Base-by-base conservation (phyloP, 257 asterid genomes). In the Solanum bulbocastanum region DNA sequence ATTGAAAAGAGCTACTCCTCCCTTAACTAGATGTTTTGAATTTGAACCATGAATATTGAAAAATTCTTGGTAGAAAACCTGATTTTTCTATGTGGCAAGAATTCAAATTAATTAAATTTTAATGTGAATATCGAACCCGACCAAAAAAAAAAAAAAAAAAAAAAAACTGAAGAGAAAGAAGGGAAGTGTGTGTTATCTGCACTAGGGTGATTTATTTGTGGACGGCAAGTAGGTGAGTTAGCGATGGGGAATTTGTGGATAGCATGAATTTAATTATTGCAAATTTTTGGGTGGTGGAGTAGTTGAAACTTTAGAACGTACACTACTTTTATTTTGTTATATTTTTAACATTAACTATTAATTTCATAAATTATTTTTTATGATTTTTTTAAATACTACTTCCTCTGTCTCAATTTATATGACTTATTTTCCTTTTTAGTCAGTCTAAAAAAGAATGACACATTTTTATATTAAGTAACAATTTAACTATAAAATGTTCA, bases 81-180 rank as follows among this genome's bases (percentile, higher is more conserved):
- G 4, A 18, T 18, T 6, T 2, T 56, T 0, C 10, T 3, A 56
- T 3, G 4, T 18, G 4, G 0, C 0, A 56, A 0, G 2, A 3
- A 56, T 56, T 20, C 1, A 20, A 56, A 56, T 56, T 56, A 56
- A 20, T 56, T 7, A 18, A 56, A 56, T 56, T 56, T 20, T 16
- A 52, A 16, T 52, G 23, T 10, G 9, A 16, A 52, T 52, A 52
- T 52, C 23, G 3, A 16, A 52, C 23, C 2, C 1, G 18, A 4
- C 12, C 0, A 5, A 5, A 15, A 49, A 13, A 1, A 42, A 49
- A n/a, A n/a, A n/a, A n/a, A n/a, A n/a, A 49, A 15, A 52, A 39
- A 39, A 8, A 39, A 39, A 39, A 52, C 65, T 30, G 33, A 22
- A 75, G 83, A 76, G 58, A 76, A 40, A 10, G 5, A 79, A 25